Evolutionary conservation across 345 rosid genomes (phyloP), one percentile per base, ranked within the genome.

Genomic region (Salix koriyanagi): DNA sequence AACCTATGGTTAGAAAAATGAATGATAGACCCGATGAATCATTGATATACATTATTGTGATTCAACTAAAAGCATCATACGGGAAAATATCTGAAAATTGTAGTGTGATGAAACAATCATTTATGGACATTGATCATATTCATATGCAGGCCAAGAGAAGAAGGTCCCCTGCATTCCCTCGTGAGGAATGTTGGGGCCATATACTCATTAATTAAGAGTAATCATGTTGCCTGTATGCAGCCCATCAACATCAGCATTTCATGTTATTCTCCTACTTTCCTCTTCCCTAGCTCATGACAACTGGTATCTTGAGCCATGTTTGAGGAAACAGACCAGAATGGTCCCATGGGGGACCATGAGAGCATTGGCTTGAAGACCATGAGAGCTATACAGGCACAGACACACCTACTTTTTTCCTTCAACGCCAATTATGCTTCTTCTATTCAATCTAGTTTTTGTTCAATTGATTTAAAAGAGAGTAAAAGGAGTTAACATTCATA

Each of bases 331-430:
- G 65, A 72, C 37, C 37, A 71, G 10, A 37, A 73, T 69, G 81
- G 80, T 74, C 78, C 79, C 79, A 7, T 4, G 26, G 48, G 76
- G 79, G 81, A 67, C 78, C 80, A 41, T 61, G 67, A 71, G 25
- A 52, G 30, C 52, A 46, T 16, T 44, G 71, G 32, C 12, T 9
- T 52, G 32, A 39, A 42, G 71, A 52, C 25, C 65, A 34, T 18
- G 34, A 30, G 65, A 32, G 70, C 1, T 4, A 14, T 46, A 14
- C 50, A 46, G 50, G 50, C 50, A 46, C 18, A 46, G 50, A 12
- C 50, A 44, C 70, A 76, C 28, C 30, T 44, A 34, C 48, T 60
- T 11, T 69, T 52, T 39, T 56, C 69, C 46, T 28, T 23, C 6
- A 14, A 74, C 32, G 39, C 39, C 67, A 41, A 65, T 37, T 9